Evolutionary conservation across 306 rosid genomes (phyloP).

Genomic region (Sesbania bispinosa): DNA sequence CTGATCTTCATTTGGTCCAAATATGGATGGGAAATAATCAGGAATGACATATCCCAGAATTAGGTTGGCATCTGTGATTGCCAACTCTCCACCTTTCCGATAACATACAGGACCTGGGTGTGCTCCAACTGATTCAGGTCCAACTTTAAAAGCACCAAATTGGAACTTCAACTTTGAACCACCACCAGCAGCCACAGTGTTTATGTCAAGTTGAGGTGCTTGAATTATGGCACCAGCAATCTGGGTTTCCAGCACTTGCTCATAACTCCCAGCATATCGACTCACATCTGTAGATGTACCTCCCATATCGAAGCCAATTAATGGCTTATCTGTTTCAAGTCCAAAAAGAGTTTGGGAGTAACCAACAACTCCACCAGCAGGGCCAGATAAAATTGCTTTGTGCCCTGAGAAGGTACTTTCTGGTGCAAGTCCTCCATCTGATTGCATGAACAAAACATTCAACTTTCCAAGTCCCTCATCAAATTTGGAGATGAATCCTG

Average conservation of each 20-base stretch:
- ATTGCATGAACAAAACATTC: conserved; percentile 96
- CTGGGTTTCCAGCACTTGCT: conserved; percentile 91
- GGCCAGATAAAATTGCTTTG: conserved; percentile 92
- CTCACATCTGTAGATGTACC: conserved; percentile 98
- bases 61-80: conserved; percentile 95
- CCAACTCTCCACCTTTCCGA: conserved; percentile 88
- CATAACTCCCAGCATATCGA: conserved; percentile 88
- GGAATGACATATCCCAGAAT: conserved; percentile 85
- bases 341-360: conserved; percentile 87
- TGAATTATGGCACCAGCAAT: conserved; percentile 91
- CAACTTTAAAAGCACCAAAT: conserved; percentile 80
- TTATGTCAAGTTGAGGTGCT: conserved; percentile 96
- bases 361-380: conserved; percentile 99
- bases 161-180: conserved; percentile 91
- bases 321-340: conserved; percentile 80
- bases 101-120: conserved; percentile 98
- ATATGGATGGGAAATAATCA: conserved; percentile 86
- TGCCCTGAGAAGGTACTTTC: conserved; percentile 91
- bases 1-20: conserved; percentile 80
- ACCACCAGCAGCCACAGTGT: conserved; percentile 98
- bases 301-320: conserved; percentile 98
- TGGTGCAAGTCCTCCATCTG: conserved; percentile 98
- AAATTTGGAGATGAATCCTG: conserved; percentile 84
- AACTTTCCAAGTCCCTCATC: conserved; percentile 67
- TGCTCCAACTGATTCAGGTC: conserved; percentile 98